These are phyloP conservation scores for Wickerhamia fluorescens DNA, from an alignment of 805 yeast species.

Conservation along the genomic window DNA sequence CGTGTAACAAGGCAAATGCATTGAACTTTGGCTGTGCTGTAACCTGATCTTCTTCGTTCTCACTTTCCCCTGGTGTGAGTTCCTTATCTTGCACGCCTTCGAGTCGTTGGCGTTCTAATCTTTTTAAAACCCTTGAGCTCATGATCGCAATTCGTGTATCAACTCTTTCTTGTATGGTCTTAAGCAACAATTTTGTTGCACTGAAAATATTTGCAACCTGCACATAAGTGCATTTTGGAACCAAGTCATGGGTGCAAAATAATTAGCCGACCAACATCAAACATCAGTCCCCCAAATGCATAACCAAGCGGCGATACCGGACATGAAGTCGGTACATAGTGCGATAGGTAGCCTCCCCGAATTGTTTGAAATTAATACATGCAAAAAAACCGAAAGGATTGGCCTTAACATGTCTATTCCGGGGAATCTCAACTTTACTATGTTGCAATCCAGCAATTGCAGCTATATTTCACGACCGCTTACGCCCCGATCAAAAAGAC, in stretches of 20 bases:
- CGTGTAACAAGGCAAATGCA: constrained; percentile 40
- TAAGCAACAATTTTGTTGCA: background rate
- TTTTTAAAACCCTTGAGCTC: constrained; percentile 22
- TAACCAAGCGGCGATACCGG: no score
- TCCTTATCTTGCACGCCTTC: constrained; percentile 6
- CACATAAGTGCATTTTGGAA: background rate
- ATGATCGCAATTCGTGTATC: constrained; percentile 4
- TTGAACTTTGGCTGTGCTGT: constrained; percentile 19
- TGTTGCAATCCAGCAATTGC: no score
- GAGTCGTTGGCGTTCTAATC: constrained; percentile 16
- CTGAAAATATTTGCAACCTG: background rate
- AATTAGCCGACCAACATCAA: no score
- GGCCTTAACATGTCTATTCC: no score
- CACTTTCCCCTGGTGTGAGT: constrained; percentile 6
- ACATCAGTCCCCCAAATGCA: no score
- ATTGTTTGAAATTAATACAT: no score
- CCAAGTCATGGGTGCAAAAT: background rate
- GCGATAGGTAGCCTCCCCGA: no score
- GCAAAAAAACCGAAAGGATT: no score
- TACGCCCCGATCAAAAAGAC: no score
- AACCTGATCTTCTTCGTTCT: constrained; percentile 11
- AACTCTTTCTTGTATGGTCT: background rate
- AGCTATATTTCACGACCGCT: no score
- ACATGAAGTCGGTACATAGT: no score
- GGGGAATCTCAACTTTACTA: no score